A percentile compares a stretch with the other conserved stretches of the same genome.
These are phyloP conservation scores for Trichophyton verrucosum DNA, from an alignment of 2,329 filamentous ascomycete genomes.

Conservation along the genomic window DNA sequence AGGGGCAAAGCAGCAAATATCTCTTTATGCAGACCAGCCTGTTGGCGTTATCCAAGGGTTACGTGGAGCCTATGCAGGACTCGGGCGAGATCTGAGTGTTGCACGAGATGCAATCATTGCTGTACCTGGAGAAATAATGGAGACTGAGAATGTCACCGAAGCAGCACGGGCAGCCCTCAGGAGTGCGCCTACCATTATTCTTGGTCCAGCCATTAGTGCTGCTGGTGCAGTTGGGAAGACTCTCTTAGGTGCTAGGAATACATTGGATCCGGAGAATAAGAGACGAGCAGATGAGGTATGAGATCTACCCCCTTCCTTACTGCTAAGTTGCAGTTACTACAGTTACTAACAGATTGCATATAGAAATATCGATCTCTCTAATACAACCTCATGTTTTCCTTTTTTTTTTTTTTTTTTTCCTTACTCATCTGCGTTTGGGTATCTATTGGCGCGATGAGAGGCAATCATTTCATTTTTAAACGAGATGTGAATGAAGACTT, in stretches of 20 bases:
- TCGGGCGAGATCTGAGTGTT: conserved; percentile 75
- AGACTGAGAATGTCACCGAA: conserved; percentile 67
- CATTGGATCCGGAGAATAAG: conserved; percentile 70
- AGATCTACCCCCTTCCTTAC: conserved; percentile 19
- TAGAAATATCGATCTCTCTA: conserved; percentile 36
- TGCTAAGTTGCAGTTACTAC: conserved; percentile 1
- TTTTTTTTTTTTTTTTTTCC: neutral
- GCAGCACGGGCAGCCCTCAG: conserved; percentile 66
- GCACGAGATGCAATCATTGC: conserved; percentile 88
- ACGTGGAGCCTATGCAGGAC: conserved; percentile 64
- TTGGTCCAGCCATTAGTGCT: conserved; percentile 80
- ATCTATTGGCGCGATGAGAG: neutral
- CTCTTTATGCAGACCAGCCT: conserved; percentile 87
- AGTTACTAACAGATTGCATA: conserved; percentile 8
- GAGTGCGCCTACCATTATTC: conserved; percentile 82
- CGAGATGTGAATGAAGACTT: neutral
- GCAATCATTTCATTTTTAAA: neutral
- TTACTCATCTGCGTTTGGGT: neutral
- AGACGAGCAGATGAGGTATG: conserved; percentile 80
- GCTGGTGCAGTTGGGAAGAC: conserved; percentile 82
- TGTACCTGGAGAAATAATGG: conserved; percentile 81
- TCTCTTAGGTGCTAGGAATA: conserved; percentile 82
- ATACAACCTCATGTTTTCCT: conserved; percentile 4
- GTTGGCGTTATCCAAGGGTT: conserved; percentile 78
- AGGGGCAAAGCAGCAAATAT: conserved; percentile 60